Conservation (phyloP, 768 basidiomycete species). For the Suillus weaverae region DNA sequence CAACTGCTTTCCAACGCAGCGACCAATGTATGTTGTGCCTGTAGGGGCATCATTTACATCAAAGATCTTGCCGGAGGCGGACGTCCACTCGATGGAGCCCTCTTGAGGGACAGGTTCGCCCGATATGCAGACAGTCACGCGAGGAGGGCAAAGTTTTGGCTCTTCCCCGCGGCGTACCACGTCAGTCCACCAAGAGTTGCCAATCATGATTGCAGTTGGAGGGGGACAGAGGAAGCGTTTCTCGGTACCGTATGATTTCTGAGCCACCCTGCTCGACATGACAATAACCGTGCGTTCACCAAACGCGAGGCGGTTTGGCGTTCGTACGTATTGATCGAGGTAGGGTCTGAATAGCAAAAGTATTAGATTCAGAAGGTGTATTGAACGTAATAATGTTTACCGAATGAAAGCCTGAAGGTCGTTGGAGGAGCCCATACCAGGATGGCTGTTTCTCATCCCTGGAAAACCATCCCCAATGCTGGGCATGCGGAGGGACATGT, state of each 20-base stretch:
- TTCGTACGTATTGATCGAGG: constrained; percentile 81
- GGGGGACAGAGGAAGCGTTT: constrained; percentile 94
- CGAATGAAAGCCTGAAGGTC: constrained; percentile 83
- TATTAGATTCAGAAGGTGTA: constrained; percentile 16
- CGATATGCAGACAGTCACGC: constrained; percentile 88
- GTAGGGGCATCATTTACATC: constrained; percentile 77
- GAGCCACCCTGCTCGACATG: constrained; percentile 97
- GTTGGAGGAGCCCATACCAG: constrained; percentile 59
- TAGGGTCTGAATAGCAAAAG: constrained; percentile 54
- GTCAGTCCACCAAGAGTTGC: constrained; percentile 93
- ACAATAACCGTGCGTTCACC: constrained; percentile 95
- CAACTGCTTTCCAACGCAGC: constrained; percentile 91
- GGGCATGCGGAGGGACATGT: constrained; percentile 63
- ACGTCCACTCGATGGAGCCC: constrained; percentile 85
- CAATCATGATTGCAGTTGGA: constrained; percentile 91
- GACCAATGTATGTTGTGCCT: constrained; percentile 87
- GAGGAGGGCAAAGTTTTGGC: constrained; percentile 71
- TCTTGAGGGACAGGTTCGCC: constrained; percentile 87
- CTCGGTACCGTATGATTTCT: constrained; percentile 96
- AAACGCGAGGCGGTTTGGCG: constrained; percentile 82
- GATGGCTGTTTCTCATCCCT: constrained; percentile 60
- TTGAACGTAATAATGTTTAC: constrained; percentile 39
- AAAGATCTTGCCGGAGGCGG: constrained; percentile 79
- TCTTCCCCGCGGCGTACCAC: constrained; percentile 72
- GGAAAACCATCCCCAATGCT: constrained; percentile 61